Percentiles rank a stretch among this genome's conserved stretches.
Evolutionary conservation across 768 basidiomycete species (phyloP).

Genomic region (Hygrocybe punicea): DNA sequence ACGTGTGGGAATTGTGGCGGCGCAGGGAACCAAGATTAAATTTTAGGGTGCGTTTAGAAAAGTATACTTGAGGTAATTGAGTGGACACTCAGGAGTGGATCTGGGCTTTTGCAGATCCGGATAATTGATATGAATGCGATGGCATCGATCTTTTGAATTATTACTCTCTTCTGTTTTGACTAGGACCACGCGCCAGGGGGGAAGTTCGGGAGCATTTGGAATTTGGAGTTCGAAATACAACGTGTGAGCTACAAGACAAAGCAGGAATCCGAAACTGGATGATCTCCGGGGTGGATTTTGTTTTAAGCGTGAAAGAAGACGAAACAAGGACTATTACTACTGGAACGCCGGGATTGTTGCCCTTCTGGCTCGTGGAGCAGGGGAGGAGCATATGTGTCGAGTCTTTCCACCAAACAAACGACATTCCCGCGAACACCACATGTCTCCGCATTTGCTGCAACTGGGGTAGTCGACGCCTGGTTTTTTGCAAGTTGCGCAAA

Average conservation of each 20-base stretch:
- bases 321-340: too few species aligned
- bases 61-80: too few species aligned
- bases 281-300: too few species aligned
- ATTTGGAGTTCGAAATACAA: too few species aligned
- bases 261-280: too few species aligned
- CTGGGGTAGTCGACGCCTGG: slow-evolving; percentile 54
- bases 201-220: too few species aligned
- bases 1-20: slow-evolving; percentile 55
- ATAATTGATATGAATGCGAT: slow-evolving; percentile 5
- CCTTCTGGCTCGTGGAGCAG: not conserved
- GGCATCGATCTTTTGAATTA: too few species aligned
- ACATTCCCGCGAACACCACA: slow-evolving; percentile 66
- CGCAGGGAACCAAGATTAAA: slow-evolving; percentile 84
- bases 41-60: slow-evolving; percentile 34
- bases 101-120: not conserved
- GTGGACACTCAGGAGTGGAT: slow-evolving; percentile 11
- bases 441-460: slow-evolving; percentile 55
- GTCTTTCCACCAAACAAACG: slow-evolving; percentile 46
- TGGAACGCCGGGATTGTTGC: not conserved
- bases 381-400: slow-evolving; percentile 44
- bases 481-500: slow-evolving; percentile 54
- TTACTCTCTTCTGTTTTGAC: too few species aligned
- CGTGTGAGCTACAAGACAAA: too few species aligned
- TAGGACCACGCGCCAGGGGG: too few species aligned
- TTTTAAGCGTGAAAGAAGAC: too few species aligned